Base-by-base conservation (phyloP, 306 rosid species). In the Castanospermum australe region DNA sequence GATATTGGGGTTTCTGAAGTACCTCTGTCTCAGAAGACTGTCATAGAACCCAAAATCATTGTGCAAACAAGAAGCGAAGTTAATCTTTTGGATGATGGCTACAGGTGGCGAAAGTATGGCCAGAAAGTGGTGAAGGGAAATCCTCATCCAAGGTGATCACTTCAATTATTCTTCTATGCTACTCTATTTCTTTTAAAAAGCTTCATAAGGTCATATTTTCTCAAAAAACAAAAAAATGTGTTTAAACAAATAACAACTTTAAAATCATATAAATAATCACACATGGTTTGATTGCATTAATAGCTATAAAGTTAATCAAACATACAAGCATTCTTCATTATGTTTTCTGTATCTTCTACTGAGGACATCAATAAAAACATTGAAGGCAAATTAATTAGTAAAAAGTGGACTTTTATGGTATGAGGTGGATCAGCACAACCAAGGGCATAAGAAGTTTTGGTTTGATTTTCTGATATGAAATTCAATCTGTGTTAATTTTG, bases 121-220 rank as follows among this genome's bases (percentile, higher is more conserved):
- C 99, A 96, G 79, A 96, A 96, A 85, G 95, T 96, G 77, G 99
- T 96, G 39, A 96, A 96, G 84, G 99, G 99, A 78, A 96, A 96
- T 79, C 97, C 98, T 85, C 91, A 96, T 82, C 99, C 99, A 32
- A 96, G 99, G 99, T 96, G 82, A 62, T 36, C n/a, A 54, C 67
- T 75, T 77, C 21, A 22, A 74, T 61, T 41, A 35, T 70, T 73
- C 64, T 67, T 63, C 50, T 56, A 4, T 80, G 80, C 25, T 39
- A 35, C 48, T 44, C 21, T 75, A 30, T 75, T 33, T 63, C 47
- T 28, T 84, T 61, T 63, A 4, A 13, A 28, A 47, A 41, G 67
- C 45, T 15, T 82, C 54, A 32, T 63, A 60, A 50, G 57, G 52
- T 50, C 21, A 13, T 56, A 22, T 59, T 25, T 55, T 69, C 55